A percentile compares a stretch with the other conserved stretches of the same genome.
Evolutionary conservation across 2,329 filamentous ascomycete genomes (phyloP).

Genomic region (Raffaelea ambrosiae): DNA sequence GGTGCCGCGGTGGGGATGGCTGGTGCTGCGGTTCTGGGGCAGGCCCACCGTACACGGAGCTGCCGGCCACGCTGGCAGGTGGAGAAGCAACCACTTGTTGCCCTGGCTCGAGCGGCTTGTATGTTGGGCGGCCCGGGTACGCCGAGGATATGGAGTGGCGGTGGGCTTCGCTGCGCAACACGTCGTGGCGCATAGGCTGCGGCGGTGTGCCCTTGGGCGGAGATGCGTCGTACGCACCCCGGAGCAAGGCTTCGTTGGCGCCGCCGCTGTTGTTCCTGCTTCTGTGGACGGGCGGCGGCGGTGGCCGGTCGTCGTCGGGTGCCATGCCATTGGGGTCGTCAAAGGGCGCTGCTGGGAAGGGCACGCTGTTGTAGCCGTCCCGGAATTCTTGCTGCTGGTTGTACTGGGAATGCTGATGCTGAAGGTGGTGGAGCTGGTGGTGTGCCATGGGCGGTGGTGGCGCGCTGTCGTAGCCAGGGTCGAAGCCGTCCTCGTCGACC

Average conservation of each 20-base stretch:
- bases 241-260: slow-evolving; percentile 31
- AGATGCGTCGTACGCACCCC: slow-evolving; percentile 30
- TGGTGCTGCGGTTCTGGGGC: slow-evolving; percentile 22
- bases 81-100: slow-evolving; percentile 24
- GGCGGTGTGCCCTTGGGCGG: slow-evolving; percentile 31
- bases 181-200: slow-evolving; percentile 48
- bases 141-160: slow-evolving; percentile 35
- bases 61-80: slow-evolving; percentile 12
- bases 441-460: slow-evolving; percentile 13
- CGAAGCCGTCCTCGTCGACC: background rate
- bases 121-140: slow-evolving; percentile 46
- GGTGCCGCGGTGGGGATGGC: slow-evolving; percentile 32
- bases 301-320: slow-evolving; percentile 34
- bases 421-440: too few relatives aligned
- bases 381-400: slow-evolving; percentile 19
- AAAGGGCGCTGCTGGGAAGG: background rate
- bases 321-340: slow-evolving; percentile 3
- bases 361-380: slow-evolving; percentile 6
- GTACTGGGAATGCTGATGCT: too few relatives aligned
- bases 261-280: slow-evolving; percentile 35
- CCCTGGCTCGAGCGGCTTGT: slow-evolving; percentile 41
- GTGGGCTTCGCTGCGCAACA: slow-evolving; percentile 49
- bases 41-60: slow-evolving; percentile 6
- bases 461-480: slow-evolving; percentile 41
- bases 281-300: slow-evolving; percentile 49